Evolutionary conservation across 23 red algal genomes (phyloP), one percentile per base, ranked within the genome.

Genomic region (Gracilaria domingensis): DNA sequence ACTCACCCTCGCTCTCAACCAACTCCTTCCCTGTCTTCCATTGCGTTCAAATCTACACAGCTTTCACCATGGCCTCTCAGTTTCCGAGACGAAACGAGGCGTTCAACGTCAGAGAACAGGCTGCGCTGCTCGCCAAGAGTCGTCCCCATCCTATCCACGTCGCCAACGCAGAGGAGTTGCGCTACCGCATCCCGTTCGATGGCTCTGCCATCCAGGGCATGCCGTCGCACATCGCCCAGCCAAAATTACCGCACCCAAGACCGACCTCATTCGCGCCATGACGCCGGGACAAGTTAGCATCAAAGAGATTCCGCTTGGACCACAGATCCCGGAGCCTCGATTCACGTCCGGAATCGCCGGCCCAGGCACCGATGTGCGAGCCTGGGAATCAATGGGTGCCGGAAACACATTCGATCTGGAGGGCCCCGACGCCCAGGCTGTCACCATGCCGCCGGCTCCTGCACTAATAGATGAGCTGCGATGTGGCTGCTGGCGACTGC

Each of bases 371-470:
- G 70, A 75, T 21, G 82, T 94, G 49, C 91, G 91, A 14, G 91
- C 81, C 20, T 94, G 91, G 91, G 91, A 94, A 82, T 78, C 64
- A 50, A 86, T 86, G 71, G 80, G 38, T 54, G 91, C 91, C 24
- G 91, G 91, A 30, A 14, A 56, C 26, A 47, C 73, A 4, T 88
- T 53, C 20, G 82, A 94, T 69, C 60, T 88, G 28, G 73, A 94
- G 44, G 91, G 91, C 0, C 91, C 91, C 16, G 91, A 94, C 53
- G 91, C 91, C 7, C 91, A 94, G 56, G 48, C 82, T 38, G 69
- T 94, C 35, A 71, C 82, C 24, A 94, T 94, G 91, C 91, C 91
- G 26, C 91, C 91, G 5, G 81, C 91, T 14, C 82, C 91, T 34
- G 12, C 66, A 14, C 73, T 88, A 35, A 94, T 82, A 23, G 50